phyloP scores from a whole-genome alignment of 495 filamentous ascomycete species.

The Tuber aestivum region DNA sequence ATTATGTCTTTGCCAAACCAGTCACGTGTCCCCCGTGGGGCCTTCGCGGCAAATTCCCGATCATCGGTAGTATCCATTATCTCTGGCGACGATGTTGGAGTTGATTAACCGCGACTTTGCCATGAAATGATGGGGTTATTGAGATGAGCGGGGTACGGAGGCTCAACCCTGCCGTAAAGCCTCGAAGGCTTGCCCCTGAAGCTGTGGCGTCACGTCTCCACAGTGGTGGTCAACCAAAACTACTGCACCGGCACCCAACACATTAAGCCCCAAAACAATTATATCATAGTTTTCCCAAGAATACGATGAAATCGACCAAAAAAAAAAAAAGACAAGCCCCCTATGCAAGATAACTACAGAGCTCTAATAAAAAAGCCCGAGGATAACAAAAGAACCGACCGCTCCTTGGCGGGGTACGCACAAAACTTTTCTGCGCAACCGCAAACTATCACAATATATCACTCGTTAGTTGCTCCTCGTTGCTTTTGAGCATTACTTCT shows the following conservation, averaged over 20 bases:
- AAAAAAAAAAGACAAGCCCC: neutral
- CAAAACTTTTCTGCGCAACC: neutral
- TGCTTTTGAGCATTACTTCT: neutral
- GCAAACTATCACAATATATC: neutral
- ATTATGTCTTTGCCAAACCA: slow-evolving; percentile 63
- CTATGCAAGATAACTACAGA: neutral
- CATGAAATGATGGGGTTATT: neutral
- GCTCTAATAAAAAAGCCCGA: neutral
- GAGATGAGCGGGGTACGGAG: neutral
- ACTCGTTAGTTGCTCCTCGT: neutral
- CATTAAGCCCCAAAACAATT: too few species aligned
- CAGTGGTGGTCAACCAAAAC: neutral
- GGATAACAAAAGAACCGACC: neutral
- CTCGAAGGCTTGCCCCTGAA: neutral
- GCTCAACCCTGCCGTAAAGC: neutral
- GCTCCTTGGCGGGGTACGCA: neutral
- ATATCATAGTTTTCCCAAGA: neutral
- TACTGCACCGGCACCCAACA: neutral
- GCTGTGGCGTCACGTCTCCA: neutral
- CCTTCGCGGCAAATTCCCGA: neutral
- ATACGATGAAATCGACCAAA: neutral
- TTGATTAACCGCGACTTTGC: neutral
- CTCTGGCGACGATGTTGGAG: neutral
- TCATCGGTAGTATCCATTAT: slow-evolving; percentile 6
- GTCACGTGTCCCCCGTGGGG: slow-evolving; percentile 24